phyloP scores from a whole-genome alignment of 208 protist genomes.

The Lotmaria passim region DNA sequence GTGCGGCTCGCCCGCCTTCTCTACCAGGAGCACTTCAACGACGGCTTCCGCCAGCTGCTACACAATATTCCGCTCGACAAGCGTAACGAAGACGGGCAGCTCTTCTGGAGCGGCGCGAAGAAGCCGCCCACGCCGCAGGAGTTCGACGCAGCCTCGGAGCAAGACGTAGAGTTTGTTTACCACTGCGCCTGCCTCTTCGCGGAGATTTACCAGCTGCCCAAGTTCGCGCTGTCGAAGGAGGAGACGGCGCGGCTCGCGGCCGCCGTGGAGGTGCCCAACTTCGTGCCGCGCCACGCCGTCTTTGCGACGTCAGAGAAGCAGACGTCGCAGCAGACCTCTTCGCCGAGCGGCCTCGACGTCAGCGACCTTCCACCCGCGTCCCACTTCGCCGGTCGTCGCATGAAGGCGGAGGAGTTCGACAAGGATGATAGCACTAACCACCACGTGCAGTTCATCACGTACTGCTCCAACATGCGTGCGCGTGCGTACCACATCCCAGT shows the following conservation, averaged over 20 bases:
- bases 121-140: constrained; percentile 84
- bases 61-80: constrained; percentile 98
- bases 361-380: constrained; percentile 50
- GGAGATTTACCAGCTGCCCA: constrained; percentile 61
- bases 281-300: constrained; percentile 69
- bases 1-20: constrained; percentile 92
- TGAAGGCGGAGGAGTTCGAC: constrained; percentile 90
- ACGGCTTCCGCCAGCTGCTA: constrained; percentile 97
- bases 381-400: constrained; percentile 47
- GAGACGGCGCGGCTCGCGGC: constrained; percentile 57
- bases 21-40: constrained; percentile 97
- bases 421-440: constrained; percentile 95
- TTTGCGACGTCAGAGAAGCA: constrained; percentile 84
- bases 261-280: constrained; percentile 50
- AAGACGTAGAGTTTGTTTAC: constrained; percentile 83
- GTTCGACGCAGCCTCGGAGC: constrained; percentile 54
- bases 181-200: constrained; percentile 80
- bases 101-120: constrained; percentile 94
- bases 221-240: constrained; percentile 35
- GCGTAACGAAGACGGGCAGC: constrained; percentile 86
- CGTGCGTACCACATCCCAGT: constrained; percentile 91
- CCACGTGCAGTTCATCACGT: constrained; percentile 95
- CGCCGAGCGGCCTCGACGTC: constrained; percentile 45
- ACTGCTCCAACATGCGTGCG: constrained; percentile 93
- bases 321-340: constrained; percentile 41